Base-by-base conservation (phyloP, 202 grass and related monocot genomes). In the Musa balbisiana region DNA sequence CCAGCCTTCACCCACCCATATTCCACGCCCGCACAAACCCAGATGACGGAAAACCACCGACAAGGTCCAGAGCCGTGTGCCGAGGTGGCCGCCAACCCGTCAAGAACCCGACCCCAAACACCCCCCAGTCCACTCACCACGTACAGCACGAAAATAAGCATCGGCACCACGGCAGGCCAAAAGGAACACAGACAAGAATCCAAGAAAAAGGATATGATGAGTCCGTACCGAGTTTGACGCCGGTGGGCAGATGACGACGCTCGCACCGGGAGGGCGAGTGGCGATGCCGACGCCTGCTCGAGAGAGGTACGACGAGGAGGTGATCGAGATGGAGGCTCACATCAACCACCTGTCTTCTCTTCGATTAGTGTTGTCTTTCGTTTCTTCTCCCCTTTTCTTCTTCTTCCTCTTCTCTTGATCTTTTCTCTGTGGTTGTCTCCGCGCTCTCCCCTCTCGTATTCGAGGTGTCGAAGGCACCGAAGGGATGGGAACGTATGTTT, bases 261-360 rank as follows among this genome's bases (percentile, higher is more conserved):
- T 43, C 33, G 33, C 5, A 43, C 33, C 33, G 33, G 33, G 33
- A 49, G 76, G 74, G 74, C 33, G 33, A 43, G 4, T 4, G 1
- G 26, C 26, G 24, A 14, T 14, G 15, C 11, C 19, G 25, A 67
- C 52, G 74, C 69, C 51, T 66, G 43, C 81, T 60, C 29, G 71
- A 26, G 16, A n/a, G 29, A 73, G 64, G 52, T 73, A 81, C 84
- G 69, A 70, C 0, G 69, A 79, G 78, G 82, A 87, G 76, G 85
- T 86, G 84, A 87, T 82, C 79, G 89, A 81, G 87, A 85, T 72
- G 81, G 81, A 74, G 33, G 71, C 86, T 87, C 86, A 83, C 84
- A 80, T 91, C 86, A 79, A 87, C 90, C 82, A 87, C 93, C 93
- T 85, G 56, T 78, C 8, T 64, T 69, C 78, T 53, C 26, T 62